Base-by-base conservation (phyloP, 352 stramenopile genomes). In the Globisporangium megalacanthum region DNA sequence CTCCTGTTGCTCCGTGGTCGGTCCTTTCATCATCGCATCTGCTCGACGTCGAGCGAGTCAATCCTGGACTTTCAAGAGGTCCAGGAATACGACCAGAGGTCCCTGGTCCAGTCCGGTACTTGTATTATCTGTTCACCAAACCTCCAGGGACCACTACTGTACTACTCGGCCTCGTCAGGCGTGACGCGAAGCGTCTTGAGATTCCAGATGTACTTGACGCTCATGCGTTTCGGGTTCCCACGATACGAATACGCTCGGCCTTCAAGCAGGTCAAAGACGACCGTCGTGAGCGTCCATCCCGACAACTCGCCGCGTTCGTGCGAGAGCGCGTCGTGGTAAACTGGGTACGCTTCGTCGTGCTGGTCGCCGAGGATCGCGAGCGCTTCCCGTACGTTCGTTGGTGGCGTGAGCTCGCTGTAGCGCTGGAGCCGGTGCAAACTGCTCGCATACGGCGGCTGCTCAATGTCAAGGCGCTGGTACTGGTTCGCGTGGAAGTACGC, bases 401-500 rank as follows among this genome's bases (percentile, higher is more conserved):
- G 78, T 0, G 68, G 61, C 2, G 58, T 50, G 44, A 88, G 49
- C 41, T 87, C 67, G 46, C 62, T 77, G 68, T 87, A 91, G 6
- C 81, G 73, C 50, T 66, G 60, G 17, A 91, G 62, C 7, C 81
- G 77, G 56, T 91, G 77, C 31, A 87, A 49, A 58, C 78, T 89
- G 64, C 81, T 91, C 42, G 82, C 56, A 49, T 85, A 86, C 36
- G 74, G 72, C 9, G 78, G 81, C 52, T 91, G 81, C 13, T 64
- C 19, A 33, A 89, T 73, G 25, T 71, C 62, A 41, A 91, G 64
- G 1, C 77, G 75, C 62, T 89, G 79, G 55, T 91, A 91, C 63
- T 91, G 81, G 33, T 91, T 91, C 2, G 78, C 75, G 29, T 89
- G 81, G 61, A 87, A 91, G 55, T 79, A 87, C 8, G 73, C 64